phyloP scores from a whole-genome alignment of 1,284 basidiomycete species.

The Thelephora terrestris region DNA sequence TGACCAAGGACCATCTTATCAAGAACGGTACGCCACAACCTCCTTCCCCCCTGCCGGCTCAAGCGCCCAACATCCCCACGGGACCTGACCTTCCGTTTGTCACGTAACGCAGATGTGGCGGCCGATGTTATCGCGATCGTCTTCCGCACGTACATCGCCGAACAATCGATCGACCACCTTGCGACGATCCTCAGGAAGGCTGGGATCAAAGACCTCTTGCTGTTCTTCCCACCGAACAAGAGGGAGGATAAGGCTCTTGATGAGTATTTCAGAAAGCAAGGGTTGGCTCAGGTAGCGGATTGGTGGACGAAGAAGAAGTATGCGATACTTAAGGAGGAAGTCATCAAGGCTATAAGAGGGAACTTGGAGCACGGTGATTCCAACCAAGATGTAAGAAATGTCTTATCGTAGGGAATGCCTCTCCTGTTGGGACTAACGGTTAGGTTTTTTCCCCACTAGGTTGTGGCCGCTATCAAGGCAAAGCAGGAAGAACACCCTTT shows the following conservation, averaged over 20 bases:
- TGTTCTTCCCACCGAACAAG: slow-evolving; percentile 81
- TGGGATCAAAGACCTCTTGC: slow-evolving; percentile 76
- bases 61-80: neutral
- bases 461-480: slow-evolving; percentile 62
- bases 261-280: slow-evolving; percentile 77
- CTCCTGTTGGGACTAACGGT: slow-evolving; percentile 1
- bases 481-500: slow-evolving; percentile 62
- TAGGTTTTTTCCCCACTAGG: slow-evolving; percentile 31
- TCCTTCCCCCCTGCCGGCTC: neutral
- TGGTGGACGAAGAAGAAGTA: slow-evolving; percentile 89
- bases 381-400: slow-evolving; percentile 43
- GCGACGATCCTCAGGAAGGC: slow-evolving; percentile 69
- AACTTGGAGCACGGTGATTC: slow-evolving; percentile 48
- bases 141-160: slow-evolving; percentile 71
- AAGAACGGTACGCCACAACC: slow-evolving; percentile 64
- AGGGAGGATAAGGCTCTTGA: slow-evolving; percentile 68
- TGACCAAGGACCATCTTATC: slow-evolving; percentile 90
- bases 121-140: slow-evolving; percentile 70
- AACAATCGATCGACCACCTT: slow-evolving; percentile 83
- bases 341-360: slow-evolving; percentile 23
- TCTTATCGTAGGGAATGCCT: neutral
- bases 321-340: slow-evolving; percentile 38
- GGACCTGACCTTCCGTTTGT: neutral
- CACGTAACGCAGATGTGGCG: slow-evolving; percentile 48
- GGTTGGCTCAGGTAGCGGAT: slow-evolving; percentile 71